Evolutionary conservation across 2,329 filamentous ascomycete genomes (phyloP).

Genomic region (Arthrobotrys iridis): DNA sequence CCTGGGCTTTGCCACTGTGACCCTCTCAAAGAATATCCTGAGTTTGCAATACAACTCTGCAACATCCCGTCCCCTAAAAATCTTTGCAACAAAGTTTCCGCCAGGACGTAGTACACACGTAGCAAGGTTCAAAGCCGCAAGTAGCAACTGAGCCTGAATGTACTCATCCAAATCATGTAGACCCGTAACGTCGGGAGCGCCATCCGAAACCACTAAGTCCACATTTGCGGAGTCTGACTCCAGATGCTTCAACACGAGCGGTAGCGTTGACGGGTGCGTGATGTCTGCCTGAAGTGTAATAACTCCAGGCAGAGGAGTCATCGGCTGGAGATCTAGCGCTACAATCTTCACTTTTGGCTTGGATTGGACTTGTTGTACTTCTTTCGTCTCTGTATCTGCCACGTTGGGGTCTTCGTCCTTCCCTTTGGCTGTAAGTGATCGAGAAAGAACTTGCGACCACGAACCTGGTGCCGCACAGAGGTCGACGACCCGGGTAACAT

Average conservation of each 20-base stretch:
- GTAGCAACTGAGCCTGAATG: conserved; percentile 93
- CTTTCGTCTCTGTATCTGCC: conserved; percentile 62
- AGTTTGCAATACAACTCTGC: conserved; percentile 94
- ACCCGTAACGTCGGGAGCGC: conserved; percentile 94
- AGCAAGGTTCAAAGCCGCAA: conserved; percentile 90
- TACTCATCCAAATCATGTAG: conserved; percentile 98
- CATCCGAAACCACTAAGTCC: conserved; percentile 93
- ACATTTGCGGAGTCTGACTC: conserved; percentile 76
- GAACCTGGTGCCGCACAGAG: conserved; percentile 94
- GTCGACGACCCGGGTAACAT: conserved; percentile 92
- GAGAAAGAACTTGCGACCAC: conserved; percentile 96
- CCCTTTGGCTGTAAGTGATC: conserved; percentile 75
- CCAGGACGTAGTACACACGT: conserved; percentile 91
- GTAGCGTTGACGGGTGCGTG: conserved; percentile 94
- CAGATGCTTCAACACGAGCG: conserved; percentile 83
- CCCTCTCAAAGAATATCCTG: conserved; percentile 85
- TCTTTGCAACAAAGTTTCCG: conserved; percentile 97
- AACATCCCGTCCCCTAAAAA: conserved; percentile 94
- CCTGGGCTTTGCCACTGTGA: conserved; percentile 90
- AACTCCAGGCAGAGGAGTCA: conserved; percentile 91
- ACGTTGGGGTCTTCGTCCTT: conserved; percentile 55
- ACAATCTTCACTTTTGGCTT: conserved; percentile 80
- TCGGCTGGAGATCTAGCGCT: conserved; percentile 93
- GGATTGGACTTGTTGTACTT: conserved; percentile 64
- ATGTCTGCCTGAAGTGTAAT: conserved; percentile 93